Conservation (phyloP, 352 stramenopile genomes). For the Pythium grandisporangium region DNA sequence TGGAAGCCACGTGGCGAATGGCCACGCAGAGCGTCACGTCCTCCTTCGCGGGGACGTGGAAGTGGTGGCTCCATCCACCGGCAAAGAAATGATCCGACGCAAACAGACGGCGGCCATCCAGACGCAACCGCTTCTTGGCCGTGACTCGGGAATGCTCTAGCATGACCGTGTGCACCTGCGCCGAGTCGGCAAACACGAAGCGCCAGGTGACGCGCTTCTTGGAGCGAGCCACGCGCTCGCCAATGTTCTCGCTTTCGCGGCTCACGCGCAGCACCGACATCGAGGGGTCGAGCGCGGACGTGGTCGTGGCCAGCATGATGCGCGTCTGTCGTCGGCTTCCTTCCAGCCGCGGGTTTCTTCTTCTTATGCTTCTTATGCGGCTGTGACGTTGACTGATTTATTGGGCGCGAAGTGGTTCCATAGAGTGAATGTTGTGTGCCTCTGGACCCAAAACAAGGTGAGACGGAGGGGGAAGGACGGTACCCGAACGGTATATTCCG, state of each 20-base stretch:
- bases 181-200: conserved; percentile 64
- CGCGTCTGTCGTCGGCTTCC: too few species aligned
- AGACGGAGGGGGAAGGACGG: too few species aligned
- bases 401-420: too few species aligned
- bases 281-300: background rate
- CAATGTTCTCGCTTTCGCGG: conserved; percentile 78
- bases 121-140: conserved; percentile 73
- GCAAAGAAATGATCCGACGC: conserved; percentile 61
- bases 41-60: conserved; percentile 29
- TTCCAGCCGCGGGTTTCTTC: too few species aligned
- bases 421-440: too few species aligned
- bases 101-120: conserved; percentile 68
- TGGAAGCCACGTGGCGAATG: conserved; percentile 68
- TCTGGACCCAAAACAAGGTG: background rate
- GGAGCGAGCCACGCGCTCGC: conserved; percentile 62
- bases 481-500: too few species aligned
- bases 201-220: conserved; percentile 84
- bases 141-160: conserved; percentile 79
- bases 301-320: conserved; percentile 6
- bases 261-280: conserved; percentile 43
- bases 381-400: too few species aligned
- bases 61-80: conserved; percentile 74
- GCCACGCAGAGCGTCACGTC: conserved; percentile 38
- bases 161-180: conserved; percentile 78
- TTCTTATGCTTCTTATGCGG: too few species aligned